Evolutionary conservation across 2,329 filamentous ascomycete species (phyloP).

Genomic region (Colletotrichum gloeosporioides): DNA sequence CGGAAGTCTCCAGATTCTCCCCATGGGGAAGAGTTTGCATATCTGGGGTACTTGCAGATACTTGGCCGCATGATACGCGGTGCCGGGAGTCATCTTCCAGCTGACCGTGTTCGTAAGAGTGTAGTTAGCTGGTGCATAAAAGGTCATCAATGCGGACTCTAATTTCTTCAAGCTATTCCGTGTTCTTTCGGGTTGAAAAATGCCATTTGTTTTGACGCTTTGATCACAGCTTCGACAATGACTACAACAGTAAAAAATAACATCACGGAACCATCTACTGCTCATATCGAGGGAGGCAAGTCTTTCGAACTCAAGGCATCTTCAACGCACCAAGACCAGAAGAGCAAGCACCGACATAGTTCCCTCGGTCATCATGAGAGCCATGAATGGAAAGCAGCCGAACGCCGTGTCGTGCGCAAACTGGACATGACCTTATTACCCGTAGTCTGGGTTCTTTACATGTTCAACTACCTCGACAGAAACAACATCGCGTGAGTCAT

Average conservation of each 20-base stretch:
- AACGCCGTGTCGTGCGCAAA: constrained; percentile 19
- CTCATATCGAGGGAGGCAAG: not conserved
- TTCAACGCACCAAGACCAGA: not conserved
- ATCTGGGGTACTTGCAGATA: not conserved
- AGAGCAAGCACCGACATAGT: not conserved
- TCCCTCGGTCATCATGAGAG: not conserved
- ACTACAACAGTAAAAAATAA: not conserved
- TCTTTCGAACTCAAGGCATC: not conserved
- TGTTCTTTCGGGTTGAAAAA: not conserved
- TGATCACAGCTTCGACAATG: rapidly evolving
- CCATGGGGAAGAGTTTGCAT: not conserved
- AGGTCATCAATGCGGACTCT: not conserved
- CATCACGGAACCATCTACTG: not conserved
- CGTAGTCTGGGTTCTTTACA: not conserved
- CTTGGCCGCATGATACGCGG: not conserved
- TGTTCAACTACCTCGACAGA: constrained; percentile 8
- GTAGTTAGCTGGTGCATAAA: not conserved
- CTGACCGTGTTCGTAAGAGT: not conserved
- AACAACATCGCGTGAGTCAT: constrained; percentile 13
- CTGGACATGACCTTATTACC: constrained; percentile 27
- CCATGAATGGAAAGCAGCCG: not conserved
- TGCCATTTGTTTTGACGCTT: not conserved
- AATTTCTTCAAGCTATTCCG: rapidly evolving
- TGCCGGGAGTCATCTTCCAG: not conserved
- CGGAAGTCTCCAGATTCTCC: not conserved